A percentile compares a stretch with the other conserved stretches of the same genome.
Conservation (phyloP, 805 yeast species). For the Zygosaccharomyces kombuchaensis region DNA sequence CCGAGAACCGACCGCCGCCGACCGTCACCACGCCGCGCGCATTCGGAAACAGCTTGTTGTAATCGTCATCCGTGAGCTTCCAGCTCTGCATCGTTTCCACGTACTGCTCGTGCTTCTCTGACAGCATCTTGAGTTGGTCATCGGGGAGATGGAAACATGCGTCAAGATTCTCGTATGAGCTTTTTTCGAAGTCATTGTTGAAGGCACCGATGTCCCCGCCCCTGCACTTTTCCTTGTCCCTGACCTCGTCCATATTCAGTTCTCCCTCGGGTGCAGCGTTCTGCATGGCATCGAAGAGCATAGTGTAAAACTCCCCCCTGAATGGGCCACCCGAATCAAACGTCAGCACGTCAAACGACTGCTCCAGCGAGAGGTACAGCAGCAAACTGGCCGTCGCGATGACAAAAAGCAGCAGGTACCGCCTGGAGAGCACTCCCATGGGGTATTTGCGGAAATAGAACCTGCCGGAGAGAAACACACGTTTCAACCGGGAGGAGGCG, state of each 20-base stretch:
- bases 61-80: constrained; percentile 3
- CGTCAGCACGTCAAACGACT: not conserved
- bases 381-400: not conserved
- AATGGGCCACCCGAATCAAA: not conserved
- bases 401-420: not conserved
- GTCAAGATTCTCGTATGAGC: constrained; percentile 16
- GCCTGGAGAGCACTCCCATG: not conserved
- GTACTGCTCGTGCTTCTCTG: constrained; percentile 15
- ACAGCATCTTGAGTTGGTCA: constrained; percentile 13
- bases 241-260: constrained; percentile 5
- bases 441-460: constrained; percentile 3
- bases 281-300: constrained; percentile 7
- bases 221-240: constrained; percentile 9
- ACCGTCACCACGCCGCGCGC: constrained; percentile 65
- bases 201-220: constrained; percentile 7
- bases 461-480: constrained; percentile 1
- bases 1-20: constrained; percentile 71
- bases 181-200: constrained; percentile 5
- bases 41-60: constrained; percentile 15
- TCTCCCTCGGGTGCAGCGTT: constrained; percentile 5
- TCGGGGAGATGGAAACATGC: constrained; percentile 17
- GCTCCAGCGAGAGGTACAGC: not conserved
- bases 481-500: not conserved
- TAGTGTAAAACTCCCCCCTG: constrained; percentile 5
- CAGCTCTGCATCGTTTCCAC: constrained; percentile 10